Conservation (phyloP, 148 eudicot species). For the Agrostemma githago region DNA sequence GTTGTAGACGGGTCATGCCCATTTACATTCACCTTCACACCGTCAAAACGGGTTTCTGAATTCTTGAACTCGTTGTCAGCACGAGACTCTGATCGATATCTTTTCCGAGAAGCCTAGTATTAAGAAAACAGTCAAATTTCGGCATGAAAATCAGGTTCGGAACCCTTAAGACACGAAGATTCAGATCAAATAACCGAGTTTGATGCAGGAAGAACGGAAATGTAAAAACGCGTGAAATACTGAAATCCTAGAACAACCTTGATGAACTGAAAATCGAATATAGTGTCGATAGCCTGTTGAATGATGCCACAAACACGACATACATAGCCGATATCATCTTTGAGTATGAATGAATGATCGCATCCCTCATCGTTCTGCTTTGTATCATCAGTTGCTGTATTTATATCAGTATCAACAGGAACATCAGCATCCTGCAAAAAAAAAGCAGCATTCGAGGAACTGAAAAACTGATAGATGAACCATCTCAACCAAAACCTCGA, state of each 20-base stretch:
- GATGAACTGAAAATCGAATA: slow-evolving; percentile 71
- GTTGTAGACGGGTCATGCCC: slow-evolving; percentile 39
- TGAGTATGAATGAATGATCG: slow-evolving; percentile 74
- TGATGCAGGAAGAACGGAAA: neutral
- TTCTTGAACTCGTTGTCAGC: slow-evolving; percentile 32
- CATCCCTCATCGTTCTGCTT: slow-evolving; percentile 63
- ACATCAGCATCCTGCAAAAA: slow-evolving; percentile 55
- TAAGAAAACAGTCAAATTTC: slow-evolving; percentile 4
- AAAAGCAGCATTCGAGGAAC: slow-evolving; percentile 6
- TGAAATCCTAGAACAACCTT: slow-evolving; percentile 62
- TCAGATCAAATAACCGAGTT: neutral
- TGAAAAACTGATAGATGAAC: neutral
- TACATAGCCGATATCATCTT: slow-evolving; percentile 87
- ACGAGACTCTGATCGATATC: slow-evolving; percentile 54
- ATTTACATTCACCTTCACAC: slow-evolving; percentile 35
- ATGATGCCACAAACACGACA: slow-evolving; percentile 93
- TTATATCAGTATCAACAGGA: slow-evolving; percentile 26
- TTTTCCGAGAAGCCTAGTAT: slow-evolving; percentile 46
- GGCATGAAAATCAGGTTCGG: neutral
- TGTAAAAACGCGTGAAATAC: neutral
- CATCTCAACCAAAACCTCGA: too few species aligned
- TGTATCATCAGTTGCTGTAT: slow-evolving; percentile 29
- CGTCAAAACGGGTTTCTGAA: slow-evolving; percentile 24
- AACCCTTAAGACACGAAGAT: neutral
- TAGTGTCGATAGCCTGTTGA: slow-evolving; percentile 67